These are phyloP conservation scores for Coemansia linderi DNA, from an alignment of 371 early-diverging fungal species.

Conservation along the genomic window DNA sequence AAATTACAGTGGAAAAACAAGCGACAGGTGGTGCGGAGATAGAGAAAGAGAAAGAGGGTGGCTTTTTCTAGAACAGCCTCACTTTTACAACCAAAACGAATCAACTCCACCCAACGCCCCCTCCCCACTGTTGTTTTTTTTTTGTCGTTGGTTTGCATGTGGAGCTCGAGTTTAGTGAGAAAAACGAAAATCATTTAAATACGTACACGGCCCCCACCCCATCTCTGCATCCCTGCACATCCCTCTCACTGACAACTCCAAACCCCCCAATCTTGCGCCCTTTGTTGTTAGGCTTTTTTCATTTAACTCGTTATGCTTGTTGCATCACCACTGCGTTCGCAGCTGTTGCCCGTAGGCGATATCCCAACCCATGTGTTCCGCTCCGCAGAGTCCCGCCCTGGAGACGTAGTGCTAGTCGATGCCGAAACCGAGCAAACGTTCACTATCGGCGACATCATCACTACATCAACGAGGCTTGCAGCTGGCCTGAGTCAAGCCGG, in stretches of 20 bases:
- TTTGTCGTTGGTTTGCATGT: constrained; percentile 3
- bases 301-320: constrained; percentile 28
- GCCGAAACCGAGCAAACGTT: constrained; percentile 33
- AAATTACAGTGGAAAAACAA: constrained; percentile 1
- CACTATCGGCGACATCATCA: constrained; percentile 41
- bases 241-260: background rate
- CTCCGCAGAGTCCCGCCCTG: constrained; percentile 27
- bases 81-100: background rate
- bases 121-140: background rate
- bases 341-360: constrained; percentile 38
- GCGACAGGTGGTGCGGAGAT: constrained; percentile 4
- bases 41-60: background rate
- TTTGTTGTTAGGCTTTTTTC: background rate
- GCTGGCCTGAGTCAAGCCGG: constrained; percentile 33
- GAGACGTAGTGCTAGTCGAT: constrained; percentile 39
- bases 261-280: background rate
- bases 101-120: background rate
- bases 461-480: constrained; percentile 32
- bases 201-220: background rate
- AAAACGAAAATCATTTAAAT: background rate
- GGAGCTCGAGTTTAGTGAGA: background rate
- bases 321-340: constrained; percentile 38
- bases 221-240: background rate
- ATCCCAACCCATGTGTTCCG: constrained; percentile 46
- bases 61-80: constrained; percentile 9